Percentiles rank a stretch among this genome's conserved stretches.
These are phyloP conservation scores for Hawksworthiomyces lignivorus DNA, from an alignment of 2,329 filamentous ascomycete genomes.

Conservation along the genomic window DNA sequence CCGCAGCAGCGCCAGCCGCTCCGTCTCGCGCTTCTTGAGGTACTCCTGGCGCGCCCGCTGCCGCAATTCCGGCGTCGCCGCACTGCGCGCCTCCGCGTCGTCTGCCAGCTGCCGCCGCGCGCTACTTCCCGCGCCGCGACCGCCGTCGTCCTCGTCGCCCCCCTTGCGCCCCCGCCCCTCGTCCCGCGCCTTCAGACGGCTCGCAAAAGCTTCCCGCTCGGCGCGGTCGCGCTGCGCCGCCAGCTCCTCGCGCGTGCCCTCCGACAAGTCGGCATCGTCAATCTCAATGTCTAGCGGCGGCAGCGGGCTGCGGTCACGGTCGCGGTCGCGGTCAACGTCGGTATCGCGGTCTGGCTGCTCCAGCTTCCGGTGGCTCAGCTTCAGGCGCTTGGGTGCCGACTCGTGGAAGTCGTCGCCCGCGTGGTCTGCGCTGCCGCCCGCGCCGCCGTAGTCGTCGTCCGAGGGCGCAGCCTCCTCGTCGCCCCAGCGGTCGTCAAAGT, in stretches of 20 bases:
- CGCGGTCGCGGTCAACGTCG: too few relatives aligned
- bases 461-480: constrained; percentile 55
- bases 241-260: constrained; percentile 49
- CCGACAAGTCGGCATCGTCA: constrained; percentile 48
- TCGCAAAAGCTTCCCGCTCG: constrained; percentile 75
- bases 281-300: too few relatives aligned
- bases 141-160: constrained; percentile 30
- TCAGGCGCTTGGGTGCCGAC: constrained; percentile 63
- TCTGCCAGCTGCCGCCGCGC: constrained; percentile 57
- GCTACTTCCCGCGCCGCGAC: constrained; percentile 41
- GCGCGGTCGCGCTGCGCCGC: constrained; percentile 59
- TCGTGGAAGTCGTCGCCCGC: constrained; percentile 55
- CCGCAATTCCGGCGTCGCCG: constrained; percentile 72
- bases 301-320: too few relatives aligned
- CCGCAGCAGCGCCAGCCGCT: constrained; percentile 76
- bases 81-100: constrained; percentile 57
- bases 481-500: constrained; percentile 74
- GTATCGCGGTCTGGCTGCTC: constrained; percentile 34
- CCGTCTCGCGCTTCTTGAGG: constrained; percentile 82
- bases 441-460: neutral
- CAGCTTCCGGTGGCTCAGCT: constrained; percentile 42
- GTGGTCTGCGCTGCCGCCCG: constrained; percentile 27
- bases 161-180: constrained; percentile 60
- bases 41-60: constrained; percentile 86
- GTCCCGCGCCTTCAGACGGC: constrained; percentile 65